Evolutionary conservation across 441 rosid genomes (phyloP).

Genomic region (Codiaeum variegatum): DNA sequence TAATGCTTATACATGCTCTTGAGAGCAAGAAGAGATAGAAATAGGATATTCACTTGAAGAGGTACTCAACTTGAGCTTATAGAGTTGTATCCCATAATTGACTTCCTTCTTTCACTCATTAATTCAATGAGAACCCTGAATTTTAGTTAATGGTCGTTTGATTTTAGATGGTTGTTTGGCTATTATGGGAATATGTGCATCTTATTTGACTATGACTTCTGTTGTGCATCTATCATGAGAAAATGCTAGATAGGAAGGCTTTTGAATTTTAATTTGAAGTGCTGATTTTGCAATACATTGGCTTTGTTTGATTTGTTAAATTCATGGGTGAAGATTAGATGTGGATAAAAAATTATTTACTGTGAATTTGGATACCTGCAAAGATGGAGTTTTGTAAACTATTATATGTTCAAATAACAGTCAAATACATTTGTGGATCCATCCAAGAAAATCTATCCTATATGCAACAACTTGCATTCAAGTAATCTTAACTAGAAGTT

Average conservation of each 20-base stretch:
- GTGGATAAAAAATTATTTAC: no score
- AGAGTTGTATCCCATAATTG: neutral
- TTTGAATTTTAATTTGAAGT: no score
- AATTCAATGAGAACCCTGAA: neutral
- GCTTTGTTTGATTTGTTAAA: no score
- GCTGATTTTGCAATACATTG: no score
- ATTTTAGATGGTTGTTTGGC: neutral
- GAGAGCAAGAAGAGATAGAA: neutral
- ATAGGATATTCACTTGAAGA: neutral
- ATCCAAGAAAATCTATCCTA: no score
- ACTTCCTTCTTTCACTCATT: neutral
- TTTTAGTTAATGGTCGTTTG: neutral
- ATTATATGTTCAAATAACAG: no score
- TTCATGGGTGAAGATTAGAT: no score
- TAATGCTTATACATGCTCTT: neutral
- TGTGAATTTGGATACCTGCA: no score
- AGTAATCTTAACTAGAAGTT: no score
- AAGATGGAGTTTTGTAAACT: no score
- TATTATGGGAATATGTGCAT: neutral
- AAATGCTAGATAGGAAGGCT: neutral
- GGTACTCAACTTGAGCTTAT: neutral
- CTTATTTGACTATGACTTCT: neutral
- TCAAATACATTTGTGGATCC: no score
- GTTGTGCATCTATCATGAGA: neutral
- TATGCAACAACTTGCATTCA: no score